Conservation (phyloP, 345 rosid species). For the Alliaria petiolata region DNA sequence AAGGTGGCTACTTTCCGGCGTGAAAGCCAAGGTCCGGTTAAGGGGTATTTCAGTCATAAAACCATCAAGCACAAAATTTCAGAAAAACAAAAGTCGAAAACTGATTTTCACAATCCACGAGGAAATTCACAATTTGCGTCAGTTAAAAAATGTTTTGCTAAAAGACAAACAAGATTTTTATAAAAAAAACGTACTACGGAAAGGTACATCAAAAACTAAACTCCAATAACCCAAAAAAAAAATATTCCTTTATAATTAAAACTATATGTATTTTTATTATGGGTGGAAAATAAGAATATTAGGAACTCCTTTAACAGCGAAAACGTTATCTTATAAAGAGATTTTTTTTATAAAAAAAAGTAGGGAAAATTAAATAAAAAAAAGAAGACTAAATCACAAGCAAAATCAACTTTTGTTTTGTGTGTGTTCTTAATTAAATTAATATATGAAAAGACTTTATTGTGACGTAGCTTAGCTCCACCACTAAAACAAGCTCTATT, state of each 20-base stretch:
- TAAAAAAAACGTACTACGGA: constrained; percentile 32
- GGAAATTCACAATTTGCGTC: constrained; percentile 5
- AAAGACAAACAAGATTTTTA: constrained; percentile 2
- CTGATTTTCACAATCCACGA: background rate
- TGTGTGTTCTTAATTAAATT: background rate
- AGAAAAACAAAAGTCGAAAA: background rate
- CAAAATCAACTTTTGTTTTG: constrained; percentile 5
- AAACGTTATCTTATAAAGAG: constrained; percentile 8
- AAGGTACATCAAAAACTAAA: constrained; percentile 26
- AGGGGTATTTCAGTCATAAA: constrained; percentile 24
- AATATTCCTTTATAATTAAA: background rate
- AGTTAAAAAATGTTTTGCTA: background rate
- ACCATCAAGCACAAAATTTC: background rate
- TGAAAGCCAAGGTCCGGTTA: constrained; percentile 27
- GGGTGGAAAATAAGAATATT: constrained; percentile 11
- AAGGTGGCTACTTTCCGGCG: constrained; percentile 37
- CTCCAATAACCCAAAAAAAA: background rate
- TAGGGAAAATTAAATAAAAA: background rate
- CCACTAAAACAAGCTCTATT: constrained; percentile 9
- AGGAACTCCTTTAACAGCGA: background rate
- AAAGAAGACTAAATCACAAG: constrained; percentile 2
- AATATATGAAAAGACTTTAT: constrained; percentile 12
- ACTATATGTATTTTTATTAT: background rate
- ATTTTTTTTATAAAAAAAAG: too few species aligned
- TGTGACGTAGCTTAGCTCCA: constrained; percentile 24